These are phyloP conservation scores for Plasmopara muralis DNA, from an alignment of 352 stramenopile species.

Conservation along the genomic window DNA sequence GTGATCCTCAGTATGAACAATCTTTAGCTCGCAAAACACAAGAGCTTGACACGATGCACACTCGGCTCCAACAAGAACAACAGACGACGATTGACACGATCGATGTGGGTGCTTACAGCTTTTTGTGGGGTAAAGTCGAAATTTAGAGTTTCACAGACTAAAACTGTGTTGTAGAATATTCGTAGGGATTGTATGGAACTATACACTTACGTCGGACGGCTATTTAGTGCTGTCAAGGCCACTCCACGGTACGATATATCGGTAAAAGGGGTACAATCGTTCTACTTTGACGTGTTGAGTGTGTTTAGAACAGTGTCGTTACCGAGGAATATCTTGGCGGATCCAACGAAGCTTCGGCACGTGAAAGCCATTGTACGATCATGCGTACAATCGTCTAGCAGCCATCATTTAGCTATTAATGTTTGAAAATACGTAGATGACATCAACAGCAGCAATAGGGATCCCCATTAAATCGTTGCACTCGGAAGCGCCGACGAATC, in stretches of 20 bases:
- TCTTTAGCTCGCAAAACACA: conserved; percentile 44
- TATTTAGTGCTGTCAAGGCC: conserved; percentile 29
- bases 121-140: too few relatives aligned
- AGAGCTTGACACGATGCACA: conserved; percentile 31
- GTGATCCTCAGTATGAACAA: conserved; percentile 47
- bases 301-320: conserved; percentile 15
- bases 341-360: conserved; percentile 56
- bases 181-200: conserved; percentile 63
- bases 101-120: conserved; percentile 29
- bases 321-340: conserved; percentile 73
- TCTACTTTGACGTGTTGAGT: conserved; percentile 2
- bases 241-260: conserved; percentile 16
- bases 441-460: not conserved
- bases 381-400: not conserved
- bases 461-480: too few relatives aligned
- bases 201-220: conserved; percentile 49
- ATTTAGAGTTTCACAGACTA: not conserved
- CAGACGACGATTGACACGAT: conserved; percentile 27
- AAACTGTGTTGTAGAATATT: conserved; percentile 32
- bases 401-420: not conserved
- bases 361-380: conserved; percentile 56
- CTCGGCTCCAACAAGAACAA: conserved; percentile 35
- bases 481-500: conserved; percentile 5
- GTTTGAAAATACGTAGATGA: conserved; percentile 26
- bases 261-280: not conserved